phyloP scores from a whole-genome alignment of 305 asterid genomes.

The Fraxinus paxiana region DNA sequence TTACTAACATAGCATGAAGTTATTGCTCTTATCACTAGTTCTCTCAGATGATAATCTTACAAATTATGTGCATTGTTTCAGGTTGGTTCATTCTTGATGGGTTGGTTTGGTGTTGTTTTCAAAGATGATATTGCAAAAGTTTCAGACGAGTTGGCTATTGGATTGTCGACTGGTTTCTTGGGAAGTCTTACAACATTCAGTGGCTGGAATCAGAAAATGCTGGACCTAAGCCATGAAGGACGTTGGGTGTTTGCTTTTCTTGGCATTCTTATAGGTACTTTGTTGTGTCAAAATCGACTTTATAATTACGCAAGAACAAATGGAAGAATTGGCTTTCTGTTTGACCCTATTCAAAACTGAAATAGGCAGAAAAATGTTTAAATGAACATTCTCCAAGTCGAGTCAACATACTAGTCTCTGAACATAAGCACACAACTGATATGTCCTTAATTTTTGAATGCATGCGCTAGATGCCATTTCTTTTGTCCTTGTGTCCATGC shows the following conservation, averaged over 20 bases:
- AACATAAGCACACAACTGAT: neutral
- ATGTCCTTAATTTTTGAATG: neutral
- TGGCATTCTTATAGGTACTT: conserved; percentile 59
- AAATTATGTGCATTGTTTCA: conserved; percentile 21
- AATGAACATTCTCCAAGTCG: neutral
- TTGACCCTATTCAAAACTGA: neutral
- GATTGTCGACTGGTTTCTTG: conserved; percentile 74
- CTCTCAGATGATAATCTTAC: neutral
- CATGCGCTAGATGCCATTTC: neutral
- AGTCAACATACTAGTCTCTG: neutral
- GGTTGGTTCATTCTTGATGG: conserved; percentile 46
- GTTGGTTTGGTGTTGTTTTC: conserved; percentile 80
- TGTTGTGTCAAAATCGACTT: neutral
- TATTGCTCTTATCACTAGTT: neutral
- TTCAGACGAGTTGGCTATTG: conserved; percentile 69
- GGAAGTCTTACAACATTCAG: conserved; percentile 96
- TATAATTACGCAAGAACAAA: neutral
- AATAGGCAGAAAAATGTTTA: neutral
- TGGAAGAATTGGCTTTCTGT: neutral
- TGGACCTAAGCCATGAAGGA: conserved; percentile 66
- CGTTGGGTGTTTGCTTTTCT: conserved; percentile 67
- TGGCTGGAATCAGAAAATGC: conserved; percentile 92
- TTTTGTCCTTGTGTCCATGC: neutral
- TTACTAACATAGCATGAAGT: neutral
- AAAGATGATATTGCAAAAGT: conserved; percentile 56